phyloP scores from a whole-genome alignment of 75 land plant genomes.

The Cryptomeria japonica region DNA sequence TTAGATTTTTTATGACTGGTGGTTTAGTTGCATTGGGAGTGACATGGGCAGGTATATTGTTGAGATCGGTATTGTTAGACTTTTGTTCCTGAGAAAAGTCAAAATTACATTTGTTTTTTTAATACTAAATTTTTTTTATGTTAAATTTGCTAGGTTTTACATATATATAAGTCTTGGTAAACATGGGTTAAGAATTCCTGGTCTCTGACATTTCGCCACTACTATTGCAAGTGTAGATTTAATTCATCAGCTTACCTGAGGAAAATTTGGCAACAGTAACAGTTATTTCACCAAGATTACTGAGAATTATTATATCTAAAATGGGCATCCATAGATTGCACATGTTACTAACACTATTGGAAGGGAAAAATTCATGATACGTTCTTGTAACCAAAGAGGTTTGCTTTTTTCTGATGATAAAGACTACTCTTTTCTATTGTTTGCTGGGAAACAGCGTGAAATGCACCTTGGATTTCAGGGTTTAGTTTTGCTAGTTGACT shows the following conservation, averaged over 20 bases:
- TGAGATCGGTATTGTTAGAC: not conserved
- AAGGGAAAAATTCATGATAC: not conserved
- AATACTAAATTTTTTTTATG: too few relatives aligned
- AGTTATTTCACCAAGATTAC: not conserved
- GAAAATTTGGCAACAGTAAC: not conserved
- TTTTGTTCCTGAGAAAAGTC: not conserved
- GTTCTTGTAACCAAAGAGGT: not conserved
- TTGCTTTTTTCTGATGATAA: not conserved
- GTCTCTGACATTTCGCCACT: not conserved
- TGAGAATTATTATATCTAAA: too few relatives aligned
- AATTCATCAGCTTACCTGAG: not conserved
- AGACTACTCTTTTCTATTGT: not conserved
- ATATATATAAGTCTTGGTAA: not conserved
- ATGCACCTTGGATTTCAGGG: not conserved
- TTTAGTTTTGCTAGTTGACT: too few relatives aligned
- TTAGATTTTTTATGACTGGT: constrained; percentile 28
- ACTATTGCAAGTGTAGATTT: not conserved
- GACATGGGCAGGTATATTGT: constrained; percentile 34
- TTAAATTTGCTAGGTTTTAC: not conserved
- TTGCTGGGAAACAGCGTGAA: not conserved
- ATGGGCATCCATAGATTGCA: not conserved
- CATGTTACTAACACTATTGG: not conserved
- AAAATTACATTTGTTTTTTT: not conserved
- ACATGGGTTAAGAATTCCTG: too few relatives aligned
- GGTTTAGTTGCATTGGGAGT: constrained; percentile 15